A percentile compares a stretch with the other conserved stretches of the same genome.
Conservation (phyloP, 768 basidiomycete genomes). For the Goffeauzyma gilvescens region DNA sequence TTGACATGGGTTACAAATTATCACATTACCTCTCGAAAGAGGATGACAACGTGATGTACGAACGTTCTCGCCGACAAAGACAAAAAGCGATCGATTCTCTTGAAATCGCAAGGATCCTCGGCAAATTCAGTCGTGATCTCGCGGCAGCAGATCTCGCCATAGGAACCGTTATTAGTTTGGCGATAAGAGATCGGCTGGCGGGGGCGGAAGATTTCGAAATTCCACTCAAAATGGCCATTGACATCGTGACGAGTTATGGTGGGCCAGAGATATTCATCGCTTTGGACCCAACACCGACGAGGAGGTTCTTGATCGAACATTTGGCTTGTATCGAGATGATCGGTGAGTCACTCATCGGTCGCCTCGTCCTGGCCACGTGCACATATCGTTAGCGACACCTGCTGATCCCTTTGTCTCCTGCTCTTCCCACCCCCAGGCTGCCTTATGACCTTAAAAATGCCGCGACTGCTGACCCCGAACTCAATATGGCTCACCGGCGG, state of each 20-base stretch:
- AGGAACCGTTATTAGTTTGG: constrained; percentile 8
- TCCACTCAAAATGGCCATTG: constrained; percentile 6
- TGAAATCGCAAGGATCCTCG: constrained; percentile 1
- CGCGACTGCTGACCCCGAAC: too few species aligned
- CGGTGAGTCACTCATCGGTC: too few species aligned
- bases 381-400: too few species aligned
- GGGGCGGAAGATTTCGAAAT: constrained; percentile 12
- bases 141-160: constrained; percentile 10
- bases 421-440: too few species aligned
- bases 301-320: constrained; percentile 17
- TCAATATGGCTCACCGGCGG: too few species aligned
- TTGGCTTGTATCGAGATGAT: constrained; percentile 14
- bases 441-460: too few species aligned
- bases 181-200: constrained; percentile 13
- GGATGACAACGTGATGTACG: constrained; percentile 12
- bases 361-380: too few species aligned
- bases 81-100: constrained; percentile 5
- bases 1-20: constrained; percentile 15
- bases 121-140: constrained; percentile 1
- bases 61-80: constrained; percentile 7
- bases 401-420: too few species aligned
- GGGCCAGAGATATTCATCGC: constrained; percentile 12
- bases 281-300: not conserved
- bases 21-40: not conserved
- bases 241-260: constrained; percentile 4